Evolutionary conservation across 306 rosid genomes (phyloP).

Genomic region (Geum urbanum): DNA sequence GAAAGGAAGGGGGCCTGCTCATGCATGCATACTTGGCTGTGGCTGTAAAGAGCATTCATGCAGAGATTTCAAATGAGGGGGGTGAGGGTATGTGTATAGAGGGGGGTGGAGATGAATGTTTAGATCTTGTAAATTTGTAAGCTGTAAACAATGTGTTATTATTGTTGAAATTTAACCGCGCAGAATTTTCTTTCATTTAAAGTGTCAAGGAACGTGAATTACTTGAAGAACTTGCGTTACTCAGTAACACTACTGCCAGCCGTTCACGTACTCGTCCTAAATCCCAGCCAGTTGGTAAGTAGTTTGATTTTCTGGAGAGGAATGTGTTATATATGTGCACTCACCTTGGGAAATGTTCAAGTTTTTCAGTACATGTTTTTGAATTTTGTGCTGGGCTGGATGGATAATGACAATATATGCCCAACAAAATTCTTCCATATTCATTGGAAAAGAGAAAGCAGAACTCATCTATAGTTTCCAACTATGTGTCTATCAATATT

Average conservation of each 20-base stretch:
- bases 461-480: neutral
- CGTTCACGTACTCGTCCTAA: constrained; percentile 53
- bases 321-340: constrained; percentile 8
- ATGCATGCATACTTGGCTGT: neutral
- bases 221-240: constrained; percentile 77
- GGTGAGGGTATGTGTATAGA: neutral
- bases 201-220: constrained; percentile 76
- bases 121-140: neutral
- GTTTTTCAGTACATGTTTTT: constrained; percentile 4
- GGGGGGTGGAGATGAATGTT: neutral
- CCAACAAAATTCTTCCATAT: too few species aligned
- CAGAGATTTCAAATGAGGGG: neutral
- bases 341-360: neutral
- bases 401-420: neutral
- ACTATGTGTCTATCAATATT: constrained; percentile 8
- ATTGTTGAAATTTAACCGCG: neutral
- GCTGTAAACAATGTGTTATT: neutral
- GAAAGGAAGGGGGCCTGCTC: neutral
- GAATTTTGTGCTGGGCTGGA: neutral
- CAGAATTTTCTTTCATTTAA: constrained; percentile 18
- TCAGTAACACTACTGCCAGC: constrained; percentile 43
- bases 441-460: neutral
- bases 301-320: neutral
- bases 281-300: constrained; percentile 59
- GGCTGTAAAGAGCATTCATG: neutral